phyloP scores from a whole-genome alignment of 2,329 filamentous ascomycete genomes.

The Penicillium vulpinum region DNA sequence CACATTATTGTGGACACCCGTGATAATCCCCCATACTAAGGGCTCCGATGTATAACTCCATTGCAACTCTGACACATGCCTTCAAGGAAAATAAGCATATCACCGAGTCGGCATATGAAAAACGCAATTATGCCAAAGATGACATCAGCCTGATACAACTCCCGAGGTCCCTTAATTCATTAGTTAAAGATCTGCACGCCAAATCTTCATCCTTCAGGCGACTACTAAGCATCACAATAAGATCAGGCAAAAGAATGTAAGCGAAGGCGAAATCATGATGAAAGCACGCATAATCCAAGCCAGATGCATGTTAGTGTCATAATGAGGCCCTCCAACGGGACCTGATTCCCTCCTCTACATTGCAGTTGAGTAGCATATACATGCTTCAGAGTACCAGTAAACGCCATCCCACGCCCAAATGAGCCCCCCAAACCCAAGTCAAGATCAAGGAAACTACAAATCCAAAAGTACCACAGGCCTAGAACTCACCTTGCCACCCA shows the following conservation, averaged over 20 bases:
- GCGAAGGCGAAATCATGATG: conserved; percentile 14
- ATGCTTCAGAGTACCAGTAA: neutral
- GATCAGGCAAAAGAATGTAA: neutral
- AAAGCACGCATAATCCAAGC: conserved; percentile 8
- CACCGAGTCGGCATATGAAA: neutral
- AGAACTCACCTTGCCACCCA: neutral
- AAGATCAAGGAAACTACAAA: neutral
- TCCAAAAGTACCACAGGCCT: neutral
- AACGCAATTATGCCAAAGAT: conserved; percentile 1
- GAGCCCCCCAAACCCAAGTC: neutral
- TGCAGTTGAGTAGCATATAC: neutral
- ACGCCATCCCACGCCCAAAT: neutral
- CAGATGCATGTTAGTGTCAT: conserved; percentile 15
- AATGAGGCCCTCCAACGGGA: conserved; percentile 15
- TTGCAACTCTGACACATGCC: neutral
- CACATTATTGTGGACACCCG: conserved; percentile 12
- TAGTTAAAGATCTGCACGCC: neutral
- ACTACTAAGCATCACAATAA: neutral
- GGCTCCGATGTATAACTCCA: neutral
- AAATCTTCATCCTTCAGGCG: neutral
- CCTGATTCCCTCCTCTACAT: neutral
- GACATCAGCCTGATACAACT: conserved; percentile 9
- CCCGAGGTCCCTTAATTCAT: no score
- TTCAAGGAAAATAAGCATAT: neutral
- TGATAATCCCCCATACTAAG: neutral